Percentiles rank a stretch among this genome's conserved stretches.
phyloP scores from a whole-genome alignment of 768 basidiomycete genomes.

The Tulasnella sp. region DNA sequence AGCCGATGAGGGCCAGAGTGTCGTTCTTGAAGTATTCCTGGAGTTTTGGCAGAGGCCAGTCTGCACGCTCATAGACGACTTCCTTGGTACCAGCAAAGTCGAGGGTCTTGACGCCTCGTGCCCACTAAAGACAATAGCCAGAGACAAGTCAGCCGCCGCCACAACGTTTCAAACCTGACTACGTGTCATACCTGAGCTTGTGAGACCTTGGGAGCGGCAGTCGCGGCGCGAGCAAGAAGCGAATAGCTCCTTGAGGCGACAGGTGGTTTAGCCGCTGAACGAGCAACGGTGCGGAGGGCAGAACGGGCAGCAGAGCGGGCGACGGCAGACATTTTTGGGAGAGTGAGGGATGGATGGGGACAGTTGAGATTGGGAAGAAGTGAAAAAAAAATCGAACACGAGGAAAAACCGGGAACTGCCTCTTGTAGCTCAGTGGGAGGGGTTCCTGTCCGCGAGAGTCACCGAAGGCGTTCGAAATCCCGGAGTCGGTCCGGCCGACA shows the following conservation, averaged over 20 bases:
- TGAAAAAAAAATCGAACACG: neutral
- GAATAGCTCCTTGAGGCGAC: slow-evolving; percentile 50
- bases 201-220: slow-evolving; percentile 26
- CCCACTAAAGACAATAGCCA: slow-evolving; percentile 25
- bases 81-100: slow-evolving; percentile 95
- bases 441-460: slow-evolving; percentile 11
- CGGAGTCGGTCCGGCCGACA: slow-evolving; percentile 18
- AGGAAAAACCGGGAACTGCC: slow-evolving; percentile 2
- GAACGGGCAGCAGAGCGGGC: slow-evolving; percentile 44
- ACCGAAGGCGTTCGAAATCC: slow-evolving; percentile 1
- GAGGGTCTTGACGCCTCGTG: slow-evolving; percentile 89
- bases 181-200: slow-evolving; percentile 18
- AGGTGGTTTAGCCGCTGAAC: slow-evolving; percentile 31
- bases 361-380: slow-evolving; percentile 14
- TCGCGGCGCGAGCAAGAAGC: slow-evolving; percentile 50
- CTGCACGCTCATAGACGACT: slow-evolving; percentile 88
- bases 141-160: slow-evolving; percentile 23
- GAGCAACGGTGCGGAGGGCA: slow-evolving; percentile 46
- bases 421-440: neutral
- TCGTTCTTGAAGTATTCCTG: slow-evolving; percentile 99
- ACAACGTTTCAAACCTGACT: neutral
- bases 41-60: slow-evolving; percentile 97
- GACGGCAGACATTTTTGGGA: slow-evolving; percentile 37
- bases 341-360: neutral
- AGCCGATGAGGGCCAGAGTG: slow-evolving; percentile 97